Evolutionary conservation across 2,329 filamentous ascomycete genomes (phyloP).

Genomic region (Nemania sp.): DNA sequence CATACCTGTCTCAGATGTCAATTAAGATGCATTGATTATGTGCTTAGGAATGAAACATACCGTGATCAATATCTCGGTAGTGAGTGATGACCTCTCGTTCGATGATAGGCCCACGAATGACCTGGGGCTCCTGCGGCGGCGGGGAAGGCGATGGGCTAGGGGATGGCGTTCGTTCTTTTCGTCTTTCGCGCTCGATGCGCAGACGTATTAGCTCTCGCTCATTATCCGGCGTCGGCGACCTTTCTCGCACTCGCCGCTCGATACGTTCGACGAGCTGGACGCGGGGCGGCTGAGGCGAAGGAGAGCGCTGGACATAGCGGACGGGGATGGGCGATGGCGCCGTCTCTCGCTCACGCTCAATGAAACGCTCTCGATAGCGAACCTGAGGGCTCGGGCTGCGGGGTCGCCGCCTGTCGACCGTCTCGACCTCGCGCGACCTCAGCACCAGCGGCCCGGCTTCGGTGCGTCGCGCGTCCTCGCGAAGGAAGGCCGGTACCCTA

Average conservation of each 20-base stretch:
- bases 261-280: conserved; percentile 34
- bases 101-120: conserved; percentile 76
- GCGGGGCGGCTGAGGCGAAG: no score
- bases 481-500: conserved; percentile 54
- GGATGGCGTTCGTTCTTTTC: conserved; percentile 47
- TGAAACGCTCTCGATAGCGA: conserved; percentile 48
- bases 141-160: conserved; percentile 57
- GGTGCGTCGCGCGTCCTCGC: conserved; percentile 51
- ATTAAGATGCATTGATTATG: not conserved
- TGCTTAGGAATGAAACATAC: conserved; percentile 50
- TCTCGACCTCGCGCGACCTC: conserved; percentile 59
- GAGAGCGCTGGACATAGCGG: conserved; percentile 46
- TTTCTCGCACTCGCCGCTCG: conserved; percentile 35
- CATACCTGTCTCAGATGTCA: conserved; percentile 45
- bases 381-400: conserved; percentile 48
- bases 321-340: conserved; percentile 44
- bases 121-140: conserved; percentile 61
- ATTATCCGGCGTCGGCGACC: conserved; percentile 44
- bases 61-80: conserved; percentile 85
- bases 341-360: conserved; percentile 49
- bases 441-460: conserved; percentile 58
- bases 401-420: conserved; percentile 51
- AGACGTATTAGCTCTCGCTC: conserved; percentile 51
- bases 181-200: conserved; percentile 52
- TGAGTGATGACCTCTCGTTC: conserved; percentile 89